These are phyloP conservation scores for Stachybotrys chartarum DNA, from an alignment of 2,329 filamentous ascomycete species.

Conservation along the genomic window DNA sequence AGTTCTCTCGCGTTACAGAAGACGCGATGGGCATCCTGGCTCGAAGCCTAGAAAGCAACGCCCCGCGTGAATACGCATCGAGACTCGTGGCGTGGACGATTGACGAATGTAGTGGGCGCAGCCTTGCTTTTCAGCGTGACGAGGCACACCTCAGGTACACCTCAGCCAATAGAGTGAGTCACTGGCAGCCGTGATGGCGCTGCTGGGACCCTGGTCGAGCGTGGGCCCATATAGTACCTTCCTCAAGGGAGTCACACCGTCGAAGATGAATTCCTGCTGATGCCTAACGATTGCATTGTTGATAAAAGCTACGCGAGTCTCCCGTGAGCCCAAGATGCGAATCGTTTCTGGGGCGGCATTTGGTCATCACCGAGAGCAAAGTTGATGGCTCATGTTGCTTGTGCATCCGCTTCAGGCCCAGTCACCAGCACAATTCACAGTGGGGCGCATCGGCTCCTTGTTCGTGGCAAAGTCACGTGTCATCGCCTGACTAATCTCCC, in stretches of 20 bases:
- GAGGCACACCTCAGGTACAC: neutral
- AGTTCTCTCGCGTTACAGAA: neutral
- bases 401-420: neutral
- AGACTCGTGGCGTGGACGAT: neutral
- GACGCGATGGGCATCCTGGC: neutral
- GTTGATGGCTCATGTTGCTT: neutral
- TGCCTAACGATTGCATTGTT: neutral
- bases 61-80: neutral
- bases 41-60: neutral
- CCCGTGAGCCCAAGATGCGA: neutral
- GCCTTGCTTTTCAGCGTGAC: conserved; percentile 11
- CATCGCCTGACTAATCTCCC: conserved; percentile 19
- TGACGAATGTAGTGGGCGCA: conserved; percentile 9
- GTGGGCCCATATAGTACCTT: neutral
- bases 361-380: neutral
- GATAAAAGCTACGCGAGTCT: neutral
- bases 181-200: neutral
- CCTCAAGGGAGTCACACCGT: neutral
- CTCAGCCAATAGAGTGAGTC: neutral
- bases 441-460: conserved; percentile 10
- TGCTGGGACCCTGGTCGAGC: neutral
- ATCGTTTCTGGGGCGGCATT: neutral
- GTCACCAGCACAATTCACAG: neutral
- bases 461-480: conserved; percentile 17
- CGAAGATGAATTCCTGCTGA: neutral